phyloP scores from a whole-genome alignment of 768 basidiomycete genomes.

The Grammothele lineata region DNA sequence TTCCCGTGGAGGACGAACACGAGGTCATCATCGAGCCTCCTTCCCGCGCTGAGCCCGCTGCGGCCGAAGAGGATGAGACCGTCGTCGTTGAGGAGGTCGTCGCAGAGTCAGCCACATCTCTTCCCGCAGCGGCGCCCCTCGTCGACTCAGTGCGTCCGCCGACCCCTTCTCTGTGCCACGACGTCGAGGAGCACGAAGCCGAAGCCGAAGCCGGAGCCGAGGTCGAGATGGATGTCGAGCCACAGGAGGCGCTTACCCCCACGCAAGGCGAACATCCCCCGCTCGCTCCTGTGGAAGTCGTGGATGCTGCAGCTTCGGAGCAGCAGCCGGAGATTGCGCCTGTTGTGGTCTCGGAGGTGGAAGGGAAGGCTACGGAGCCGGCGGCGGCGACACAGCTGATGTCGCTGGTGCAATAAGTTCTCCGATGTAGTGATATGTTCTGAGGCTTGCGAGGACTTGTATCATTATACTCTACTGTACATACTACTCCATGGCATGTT shows the following conservation, averaged over 20 bases:
- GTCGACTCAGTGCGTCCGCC: not conserved
- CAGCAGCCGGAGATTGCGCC: too few species aligned
- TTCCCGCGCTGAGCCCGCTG: conserved; percentile 7
- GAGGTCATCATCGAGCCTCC: conserved; percentile 6
- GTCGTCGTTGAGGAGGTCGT: too few species aligned
- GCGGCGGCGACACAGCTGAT: too few species aligned
- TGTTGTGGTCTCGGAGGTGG: too few species aligned
- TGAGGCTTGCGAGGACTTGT: too few species aligned
- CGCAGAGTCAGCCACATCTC: too few species aligned
- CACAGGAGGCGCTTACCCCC: conserved; percentile 11
- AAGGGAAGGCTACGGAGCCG: too few species aligned
- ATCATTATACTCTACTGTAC: not conserved
- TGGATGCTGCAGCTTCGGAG: too few species aligned
- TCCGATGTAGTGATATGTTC: too few species aligned
- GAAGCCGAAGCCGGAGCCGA: not conserved
- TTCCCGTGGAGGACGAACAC: not conserved
- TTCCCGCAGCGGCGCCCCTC: not conserved
- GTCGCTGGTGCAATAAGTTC: too few species aligned
- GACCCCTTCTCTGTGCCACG: not conserved
- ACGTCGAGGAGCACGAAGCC: not conserved
- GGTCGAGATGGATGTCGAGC: conserved; percentile 16
- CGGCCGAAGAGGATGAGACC: not conserved
- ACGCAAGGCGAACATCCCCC: conserved; percentile 4
- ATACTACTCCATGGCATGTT: not conserved
- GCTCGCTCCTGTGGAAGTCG: conserved; percentile 3